Conservation (phyloP, 768 basidiomycete species). For the Phylloporus sp. region DNA sequence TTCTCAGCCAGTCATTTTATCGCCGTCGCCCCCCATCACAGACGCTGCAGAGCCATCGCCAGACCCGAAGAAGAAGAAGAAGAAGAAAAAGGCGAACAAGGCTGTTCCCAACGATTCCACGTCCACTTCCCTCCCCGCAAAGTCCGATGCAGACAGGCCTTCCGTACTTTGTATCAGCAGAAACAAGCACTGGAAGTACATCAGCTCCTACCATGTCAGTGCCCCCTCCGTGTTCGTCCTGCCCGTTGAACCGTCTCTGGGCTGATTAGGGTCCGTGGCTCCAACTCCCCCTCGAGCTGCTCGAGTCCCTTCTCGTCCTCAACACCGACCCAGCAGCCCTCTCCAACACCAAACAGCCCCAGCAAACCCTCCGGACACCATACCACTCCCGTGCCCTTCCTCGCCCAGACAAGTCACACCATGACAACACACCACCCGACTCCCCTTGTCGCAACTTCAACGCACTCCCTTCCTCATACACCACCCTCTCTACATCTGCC, state of each 20-base stretch:
- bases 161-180: constrained; percentile 81
- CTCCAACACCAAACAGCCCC: constrained; percentile 41
- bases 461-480: constrained; percentile 31
- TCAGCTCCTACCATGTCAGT: constrained; percentile 86
- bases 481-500: constrained; percentile 37
- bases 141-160: constrained; percentile 43
- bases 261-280: constrained; percentile 89
- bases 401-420: constrained; percentile 24
- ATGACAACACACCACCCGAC: constrained; percentile 41
- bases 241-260: neutral
- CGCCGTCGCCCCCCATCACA: neutral
- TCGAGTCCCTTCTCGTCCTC: constrained; percentile 74
- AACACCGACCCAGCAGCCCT: constrained; percentile 73
- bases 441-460: constrained; percentile 36
- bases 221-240: neutral
- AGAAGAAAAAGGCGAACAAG: constrained; percentile 52
- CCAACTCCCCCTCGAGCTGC: constrained; percentile 78
- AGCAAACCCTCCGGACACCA: constrained; percentile 29
- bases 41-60: constrained; percentile 22
- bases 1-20: neutral
- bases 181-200: constrained; percentile 93
- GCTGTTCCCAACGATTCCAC: constrained; percentile 25
- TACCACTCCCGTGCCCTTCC: constrained; percentile 18
- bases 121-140: constrained; percentile 19
- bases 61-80: constrained; percentile 65